Evolutionary conservation across 352 stramenopile species (phyloP), one percentile per base, ranked within the genome.

Genomic region (Globisporangium nodosum): DNA sequence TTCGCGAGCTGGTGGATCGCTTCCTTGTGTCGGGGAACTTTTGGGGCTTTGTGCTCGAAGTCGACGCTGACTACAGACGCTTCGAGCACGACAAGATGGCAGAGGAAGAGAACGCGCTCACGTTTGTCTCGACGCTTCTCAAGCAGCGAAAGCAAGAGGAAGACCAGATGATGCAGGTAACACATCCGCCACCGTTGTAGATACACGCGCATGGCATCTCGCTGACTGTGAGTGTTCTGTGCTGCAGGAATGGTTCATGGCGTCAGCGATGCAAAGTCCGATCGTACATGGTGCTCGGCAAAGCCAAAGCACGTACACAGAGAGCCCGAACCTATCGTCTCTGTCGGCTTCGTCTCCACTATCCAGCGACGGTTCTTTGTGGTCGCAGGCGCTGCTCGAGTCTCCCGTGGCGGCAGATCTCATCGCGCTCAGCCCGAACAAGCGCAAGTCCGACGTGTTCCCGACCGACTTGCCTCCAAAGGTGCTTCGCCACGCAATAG

Each of bases 31-130:
- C 71, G 4, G 80, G 80, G 2, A 67, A 90, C 62, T 69, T 90
- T 3, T 90, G 77, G 78, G 61, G 68, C 1, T 76, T 90, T 51
- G 40, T 90, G 16, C 54, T 90, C 31, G 65, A 85, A 30, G 59
- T 88, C 27, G 80, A 90, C 53, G 72, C 71, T 18, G 74, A 83
- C 40, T 87, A 88, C 56, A 67, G 73, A 35, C 71, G 74, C 12
- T 79, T 85, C 35, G 64, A 68, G 33, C 40, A 78, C n/a, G 66
- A 76, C 30, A 70, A 83, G 20, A 46, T 48, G 16, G 48, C 75
- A 9, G 80, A 90, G 40, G 63, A 76, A 45, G 35, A 68, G 4
- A 57, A 87, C 45, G 78, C 74, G 16, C 58, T 61, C 27, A 87
- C 78, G 1, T 90, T 88, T 50, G 63, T 84, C 18, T 65, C 73